phyloP scores from a whole-genome alignment of 164 flowering plant genomes.

The Nymphaea thermarum region DNA sequence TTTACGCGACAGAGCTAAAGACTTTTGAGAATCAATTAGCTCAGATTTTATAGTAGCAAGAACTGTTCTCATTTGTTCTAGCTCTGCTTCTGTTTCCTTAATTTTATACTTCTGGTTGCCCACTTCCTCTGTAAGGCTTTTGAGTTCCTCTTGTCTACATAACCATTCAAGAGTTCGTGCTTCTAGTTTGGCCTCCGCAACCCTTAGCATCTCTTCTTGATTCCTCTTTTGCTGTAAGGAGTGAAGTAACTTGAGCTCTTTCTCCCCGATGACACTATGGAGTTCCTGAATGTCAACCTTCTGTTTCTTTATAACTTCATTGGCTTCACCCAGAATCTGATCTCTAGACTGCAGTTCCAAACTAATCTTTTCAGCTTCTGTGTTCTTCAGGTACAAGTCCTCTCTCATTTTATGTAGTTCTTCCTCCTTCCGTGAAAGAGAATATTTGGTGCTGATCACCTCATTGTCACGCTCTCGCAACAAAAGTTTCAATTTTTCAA shows the following conservation, averaged over 20 bases:
- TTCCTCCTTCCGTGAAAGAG: conserved; percentile 38
- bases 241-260: conserved; percentile 43
- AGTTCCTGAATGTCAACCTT: conserved; percentile 44
- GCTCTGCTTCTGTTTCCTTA: conserved; percentile 37
- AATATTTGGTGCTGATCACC: conserved; percentile 22
- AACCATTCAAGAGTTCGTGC: conserved; percentile 59
- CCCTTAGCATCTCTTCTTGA: conserved; percentile 51
- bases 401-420: conserved; percentile 43
- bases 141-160: conserved; percentile 45
- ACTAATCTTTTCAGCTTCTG: conserved; percentile 29
- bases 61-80: conserved; percentile 53
- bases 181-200: conserved; percentile 53
- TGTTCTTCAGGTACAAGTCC: conserved; percentile 37
- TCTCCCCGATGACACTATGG: conserved; percentile 25
- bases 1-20: conserved; percentile 43
- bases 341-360: conserved; percentile 36
- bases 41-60: conserved; percentile 66
- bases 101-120: conserved; percentile 27
- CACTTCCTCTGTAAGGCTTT: conserved; percentile 33
- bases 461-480: conserved; percentile 42
- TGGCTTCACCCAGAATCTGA: conserved; percentile 43
- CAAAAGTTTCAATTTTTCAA: conserved; percentile 53
- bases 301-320: conserved; percentile 51
- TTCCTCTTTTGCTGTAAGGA: conserved; percentile 20
- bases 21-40: conserved; percentile 57